Evolutionary conservation across 768 basidiomycete genomes (phyloP).

Genomic region (Calocera viscosa): DNA sequence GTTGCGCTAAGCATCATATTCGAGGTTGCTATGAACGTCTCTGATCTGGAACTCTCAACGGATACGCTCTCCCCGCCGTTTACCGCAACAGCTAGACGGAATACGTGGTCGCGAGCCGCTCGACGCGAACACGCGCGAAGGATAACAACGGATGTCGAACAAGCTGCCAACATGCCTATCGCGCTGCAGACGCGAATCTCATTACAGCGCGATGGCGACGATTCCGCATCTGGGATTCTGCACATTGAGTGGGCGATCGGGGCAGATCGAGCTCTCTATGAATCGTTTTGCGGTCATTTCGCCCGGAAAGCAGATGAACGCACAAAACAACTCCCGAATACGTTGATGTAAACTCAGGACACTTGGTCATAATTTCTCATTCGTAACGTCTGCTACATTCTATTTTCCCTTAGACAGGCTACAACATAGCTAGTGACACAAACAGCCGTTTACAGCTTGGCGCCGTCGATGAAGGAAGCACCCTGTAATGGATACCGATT

Average conservation of each 20-base stretch:
- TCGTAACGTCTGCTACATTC: neutral
- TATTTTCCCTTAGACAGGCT: neutral
- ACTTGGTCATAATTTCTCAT: neutral
- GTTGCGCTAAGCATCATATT: conserved; percentile 19
- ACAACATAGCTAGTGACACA: neutral
- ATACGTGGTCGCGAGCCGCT: conserved; percentile 61
- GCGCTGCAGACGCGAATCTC: neutral
- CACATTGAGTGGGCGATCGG: conserved; percentile 56
- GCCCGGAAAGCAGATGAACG: conserved; percentile 34
- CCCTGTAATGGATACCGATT: conserved; percentile 7
- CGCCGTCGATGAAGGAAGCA: conserved; percentile 13
- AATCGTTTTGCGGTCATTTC: conserved; percentile 57
- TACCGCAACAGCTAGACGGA: conserved; percentile 25
- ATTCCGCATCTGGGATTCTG: conserved; percentile 20
- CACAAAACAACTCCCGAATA: neutral
- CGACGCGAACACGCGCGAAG: conserved; percentile 34
- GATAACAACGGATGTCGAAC: neutral
- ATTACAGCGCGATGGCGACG: neutral
- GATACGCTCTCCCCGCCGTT: neutral
- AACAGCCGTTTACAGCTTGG: conserved; percentile 13
- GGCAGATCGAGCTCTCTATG: conserved; percentile 42
- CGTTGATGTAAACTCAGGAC: neutral
- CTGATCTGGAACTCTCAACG: neutral
- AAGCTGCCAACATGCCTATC: neutral
- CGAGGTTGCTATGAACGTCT: conserved; percentile 24